Conservation (phyloP, 257 asterid genomes). For the Solanum tarijense region DNA sequence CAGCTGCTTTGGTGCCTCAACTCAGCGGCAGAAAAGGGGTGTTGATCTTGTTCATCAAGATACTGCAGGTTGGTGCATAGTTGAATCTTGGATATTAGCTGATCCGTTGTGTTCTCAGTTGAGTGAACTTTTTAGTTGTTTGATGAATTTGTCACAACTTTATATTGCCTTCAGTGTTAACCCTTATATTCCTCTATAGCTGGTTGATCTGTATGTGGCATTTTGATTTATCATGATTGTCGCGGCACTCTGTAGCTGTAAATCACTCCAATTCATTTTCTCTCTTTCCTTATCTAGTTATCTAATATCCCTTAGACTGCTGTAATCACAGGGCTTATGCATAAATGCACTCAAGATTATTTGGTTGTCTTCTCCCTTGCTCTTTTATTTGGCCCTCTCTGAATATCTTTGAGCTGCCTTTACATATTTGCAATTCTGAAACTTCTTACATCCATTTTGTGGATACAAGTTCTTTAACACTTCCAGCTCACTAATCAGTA, state of each 20-base stretch:
- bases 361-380: background rate
- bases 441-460: background rate
- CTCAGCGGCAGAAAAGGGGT: slow-evolving; percentile 15
- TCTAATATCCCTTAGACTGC: background rate
- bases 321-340: background rate
- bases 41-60: slow-evolving; percentile 17
- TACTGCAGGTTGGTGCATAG: slow-evolving; percentile 41
- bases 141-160: background rate
- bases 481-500: background rate
- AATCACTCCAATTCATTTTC: background rate
- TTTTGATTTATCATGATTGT: background rate
- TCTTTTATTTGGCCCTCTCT: background rate
- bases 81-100: background rate
- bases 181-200: background rate
- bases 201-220: background rate
- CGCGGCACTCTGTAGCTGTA: background rate
- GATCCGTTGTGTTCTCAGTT: background rate
- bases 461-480: background rate
- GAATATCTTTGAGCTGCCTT: background rate
- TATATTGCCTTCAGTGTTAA: background rate
- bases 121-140: background rate
- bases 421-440: background rate
- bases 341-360: background rate
- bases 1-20: slow-evolving; percentile 48
- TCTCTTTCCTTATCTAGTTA: background rate